Conservation (phyloP, 768 basidiomycete genomes). For the Mycena pura region DNA sequence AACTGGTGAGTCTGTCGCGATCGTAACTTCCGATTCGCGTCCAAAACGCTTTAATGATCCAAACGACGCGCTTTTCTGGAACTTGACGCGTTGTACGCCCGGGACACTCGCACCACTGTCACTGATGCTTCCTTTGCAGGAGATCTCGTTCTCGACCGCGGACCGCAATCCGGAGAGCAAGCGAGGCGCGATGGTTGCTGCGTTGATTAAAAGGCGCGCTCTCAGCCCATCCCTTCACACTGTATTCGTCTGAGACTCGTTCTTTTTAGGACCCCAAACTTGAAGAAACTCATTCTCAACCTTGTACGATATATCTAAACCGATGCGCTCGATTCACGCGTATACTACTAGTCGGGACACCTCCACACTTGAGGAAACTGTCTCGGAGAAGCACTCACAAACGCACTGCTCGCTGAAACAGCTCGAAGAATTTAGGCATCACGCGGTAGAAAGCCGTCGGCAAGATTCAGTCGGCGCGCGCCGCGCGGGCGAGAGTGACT, state of each 20-base stretch:
- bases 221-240: background rate
- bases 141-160: background rate
- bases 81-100: background rate
- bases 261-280: background rate
- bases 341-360: background rate
- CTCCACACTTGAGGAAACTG: background rate
- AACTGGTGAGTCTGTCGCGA: constrained; percentile 8
- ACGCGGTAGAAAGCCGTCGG: constrained; percentile 17
- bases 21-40: background rate
- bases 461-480: constrained; percentile 18
- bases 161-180: background rate
- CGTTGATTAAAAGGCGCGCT: background rate
- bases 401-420: background rate
- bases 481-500: constrained; percentile 21
- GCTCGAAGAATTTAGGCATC: background rate
- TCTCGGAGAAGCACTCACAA: background rate
- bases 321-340: background rate
- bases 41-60: background rate
- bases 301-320: background rate
- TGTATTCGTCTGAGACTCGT: background rate
- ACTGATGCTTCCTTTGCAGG: background rate
- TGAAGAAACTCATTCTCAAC: background rate
- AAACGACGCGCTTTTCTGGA: too few species aligned
- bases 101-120: background rate
- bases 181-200: background rate